Conservation (phyloP, 2,329 filamentous ascomycete genomes). For the Aspergillus sergii region DNA sequence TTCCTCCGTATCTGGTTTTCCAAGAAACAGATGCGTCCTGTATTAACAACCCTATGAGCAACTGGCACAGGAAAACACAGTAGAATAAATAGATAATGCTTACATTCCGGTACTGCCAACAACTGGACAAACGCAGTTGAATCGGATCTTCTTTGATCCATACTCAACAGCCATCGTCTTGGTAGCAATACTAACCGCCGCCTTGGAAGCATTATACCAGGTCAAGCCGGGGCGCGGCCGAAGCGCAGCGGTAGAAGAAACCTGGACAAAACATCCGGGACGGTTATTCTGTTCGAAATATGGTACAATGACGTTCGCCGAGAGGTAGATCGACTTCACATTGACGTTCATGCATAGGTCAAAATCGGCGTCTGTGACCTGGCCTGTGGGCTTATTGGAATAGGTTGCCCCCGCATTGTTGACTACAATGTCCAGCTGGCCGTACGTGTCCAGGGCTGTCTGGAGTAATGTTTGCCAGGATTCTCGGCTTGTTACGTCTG, state of each 20-base stretch:
- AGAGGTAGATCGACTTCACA: constrained; percentile 42
- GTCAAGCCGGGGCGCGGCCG: constrained; percentile 42
- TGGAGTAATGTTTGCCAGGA: constrained; percentile 33
- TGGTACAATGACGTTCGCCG: constrained; percentile 37
- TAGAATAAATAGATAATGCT: neutral
- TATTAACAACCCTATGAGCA: constrained; percentile 32
- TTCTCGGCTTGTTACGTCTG: constrained; percentile 27
- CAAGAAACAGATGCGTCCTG: constrained; percentile 61
- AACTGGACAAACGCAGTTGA: constrained; percentile 30
- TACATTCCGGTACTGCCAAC: constrained; percentile 27
- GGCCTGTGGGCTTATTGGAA: constrained; percentile 38
- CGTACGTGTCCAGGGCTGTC: constrained; percentile 24
- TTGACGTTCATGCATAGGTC: constrained; percentile 45
- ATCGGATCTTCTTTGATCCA: constrained; percentile 25
- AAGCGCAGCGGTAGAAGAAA: constrained; percentile 42
- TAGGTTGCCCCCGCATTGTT: constrained; percentile 49
- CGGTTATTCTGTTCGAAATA: constrained; percentile 36
- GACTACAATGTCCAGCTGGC: constrained; percentile 45
- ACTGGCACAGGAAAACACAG: neutral
- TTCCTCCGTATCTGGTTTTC: constrained; percentile 41
- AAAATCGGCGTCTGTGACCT: constrained; percentile 44
- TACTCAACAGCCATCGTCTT: constrained; percentile 31
- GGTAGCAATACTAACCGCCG: constrained; percentile 39
- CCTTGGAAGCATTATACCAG: constrained; percentile 48
- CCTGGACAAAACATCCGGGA: constrained; percentile 43